These are phyloP conservation scores for Russula brevipes DNA, from an alignment of 768 basidiomycete species.

Conservation along the genomic window DNA sequence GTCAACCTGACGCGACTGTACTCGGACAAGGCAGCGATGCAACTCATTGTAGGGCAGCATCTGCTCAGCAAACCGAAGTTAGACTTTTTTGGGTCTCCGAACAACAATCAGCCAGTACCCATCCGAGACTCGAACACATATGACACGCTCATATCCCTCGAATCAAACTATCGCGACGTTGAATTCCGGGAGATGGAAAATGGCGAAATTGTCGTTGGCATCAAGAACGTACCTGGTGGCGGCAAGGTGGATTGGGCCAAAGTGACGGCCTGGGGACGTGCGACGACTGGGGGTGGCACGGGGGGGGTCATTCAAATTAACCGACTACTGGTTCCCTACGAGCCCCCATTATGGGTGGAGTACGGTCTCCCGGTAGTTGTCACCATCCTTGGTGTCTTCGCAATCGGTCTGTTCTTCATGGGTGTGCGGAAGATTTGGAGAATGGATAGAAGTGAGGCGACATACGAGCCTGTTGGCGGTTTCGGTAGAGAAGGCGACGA, in stretches of 20 bases:
- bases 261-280: constrained; percentile 69
- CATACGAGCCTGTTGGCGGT: constrained; percentile 86
- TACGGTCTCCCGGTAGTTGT: constrained; percentile 69
- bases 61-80: constrained; percentile 41
- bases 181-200: constrained; percentile 59
- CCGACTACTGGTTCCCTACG: constrained; percentile 74
- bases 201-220: constrained; percentile 55
- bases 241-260: constrained; percentile 58
- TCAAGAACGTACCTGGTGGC: constrained; percentile 66
- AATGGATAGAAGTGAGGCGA: constrained; percentile 72
- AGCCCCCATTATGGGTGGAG: constrained; percentile 78
- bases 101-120: constrained; percentile 67
- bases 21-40: constrained; percentile 48
- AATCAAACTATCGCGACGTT: constrained; percentile 72
- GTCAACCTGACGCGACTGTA: constrained; percentile 75
- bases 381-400: constrained; percentile 49
- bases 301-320: constrained; percentile 92
- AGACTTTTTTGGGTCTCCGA: constrained; percentile 36
- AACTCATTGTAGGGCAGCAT: constrained; percentile 67
- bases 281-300: constrained; percentile 62
- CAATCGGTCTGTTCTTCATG: constrained; percentile 68
- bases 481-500: constrained; percentile 57
- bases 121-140: constrained; percentile 71
- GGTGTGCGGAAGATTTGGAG: constrained; percentile 68
- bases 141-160: constrained; percentile 64